These are phyloP conservation scores for Aegle marmelos DNA, from an alignment of 345 rosid genomes.

Conservation along the genomic window DNA sequence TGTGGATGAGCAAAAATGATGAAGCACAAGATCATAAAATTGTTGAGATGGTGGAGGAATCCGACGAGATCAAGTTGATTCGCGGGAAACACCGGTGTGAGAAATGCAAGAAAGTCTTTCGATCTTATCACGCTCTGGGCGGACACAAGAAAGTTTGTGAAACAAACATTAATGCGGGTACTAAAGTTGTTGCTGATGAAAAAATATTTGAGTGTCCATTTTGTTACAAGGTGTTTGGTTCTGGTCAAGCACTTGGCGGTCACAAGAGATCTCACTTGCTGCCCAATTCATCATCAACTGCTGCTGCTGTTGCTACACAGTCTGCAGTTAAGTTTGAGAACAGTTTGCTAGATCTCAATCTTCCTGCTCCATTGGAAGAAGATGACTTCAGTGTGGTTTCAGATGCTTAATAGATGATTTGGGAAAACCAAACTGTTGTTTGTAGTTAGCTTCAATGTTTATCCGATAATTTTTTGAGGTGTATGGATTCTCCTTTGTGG, in stretches of 20 bases:
- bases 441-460: conserved; percentile 8
- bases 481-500: not conserved
- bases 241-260: conserved; percentile 84
- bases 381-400: conserved; percentile 57
- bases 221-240: conserved; percentile 58
- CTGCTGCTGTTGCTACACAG: conserved; percentile 13
- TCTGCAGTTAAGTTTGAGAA: conserved; percentile 24
- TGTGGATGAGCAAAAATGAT: conserved; percentile 39
- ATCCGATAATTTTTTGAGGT: not conserved
- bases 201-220: conserved; percentile 56
- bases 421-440: not conserved
- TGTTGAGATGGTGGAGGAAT: conserved; percentile 20
- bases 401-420: conserved; percentile 26
- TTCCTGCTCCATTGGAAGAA: conserved; percentile 81
- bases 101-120: conserved; percentile 52
- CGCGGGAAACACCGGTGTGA: conserved; percentile 43
- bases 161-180: conserved; percentile 19
- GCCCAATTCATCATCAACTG: conserved; percentile 23
- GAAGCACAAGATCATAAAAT: conserved; percentile 9
- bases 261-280: conserved; percentile 75
- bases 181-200: conserved; percentile 13
- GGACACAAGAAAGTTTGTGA: conserved; percentile 41
- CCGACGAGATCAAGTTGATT: conserved; percentile 32
- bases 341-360: conserved; percentile 81
- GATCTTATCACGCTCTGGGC: conserved; percentile 54